Evolutionary conservation across 768 basidiomycete genomes (phyloP).

Genomic region (Phylloporus sp.): DNA sequence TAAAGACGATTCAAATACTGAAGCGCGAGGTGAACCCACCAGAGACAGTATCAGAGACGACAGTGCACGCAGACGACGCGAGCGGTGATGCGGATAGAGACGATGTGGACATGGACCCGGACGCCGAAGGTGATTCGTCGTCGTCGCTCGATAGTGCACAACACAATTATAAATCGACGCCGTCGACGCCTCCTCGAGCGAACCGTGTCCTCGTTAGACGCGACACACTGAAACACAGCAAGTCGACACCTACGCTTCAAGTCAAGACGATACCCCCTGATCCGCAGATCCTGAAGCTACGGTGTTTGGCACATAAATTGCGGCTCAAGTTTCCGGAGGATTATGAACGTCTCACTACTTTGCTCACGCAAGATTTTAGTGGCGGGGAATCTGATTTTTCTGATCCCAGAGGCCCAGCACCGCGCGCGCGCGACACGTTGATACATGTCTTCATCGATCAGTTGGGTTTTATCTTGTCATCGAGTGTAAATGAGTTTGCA

Average conservation of each 20-base stretch:
- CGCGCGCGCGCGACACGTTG: slow-evolving; percentile 28
- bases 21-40: slow-evolving; percentile 18
- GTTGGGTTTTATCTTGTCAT: slow-evolving; percentile 27
- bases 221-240: slow-evolving; percentile 36
- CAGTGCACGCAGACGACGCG: slow-evolving; percentile 18
- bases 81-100: slow-evolving; percentile 28
- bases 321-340: slow-evolving; percentile 57
- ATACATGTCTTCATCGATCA: slow-evolving; percentile 45
- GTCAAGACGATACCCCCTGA: slow-evolving; percentile 41
- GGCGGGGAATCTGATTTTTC: slow-evolving; percentile 34
- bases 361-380: slow-evolving; percentile 34
- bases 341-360: slow-evolving; percentile 27
- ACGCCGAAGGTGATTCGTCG: slow-evolving; percentile 25
- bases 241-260: slow-evolving; percentile 45
- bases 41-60: slow-evolving; percentile 23
- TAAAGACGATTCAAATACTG: slow-evolving; percentile 28
- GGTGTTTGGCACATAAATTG: slow-evolving; percentile 54
- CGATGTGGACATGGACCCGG: slow-evolving; percentile 13
- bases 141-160: slow-evolving; percentile 25
- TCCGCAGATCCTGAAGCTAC: slow-evolving; percentile 46
- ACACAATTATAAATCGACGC: slow-evolving; percentile 22
- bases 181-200: slow-evolving; percentile 30
- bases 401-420: slow-evolving; percentile 33
- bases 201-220: slow-evolving; percentile 21
- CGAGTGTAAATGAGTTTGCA: background rate